Evolutionary conservation across 192 early-diverging fungal species (phyloP).

Genomic region (Geranomyces michiganensis): DNA sequence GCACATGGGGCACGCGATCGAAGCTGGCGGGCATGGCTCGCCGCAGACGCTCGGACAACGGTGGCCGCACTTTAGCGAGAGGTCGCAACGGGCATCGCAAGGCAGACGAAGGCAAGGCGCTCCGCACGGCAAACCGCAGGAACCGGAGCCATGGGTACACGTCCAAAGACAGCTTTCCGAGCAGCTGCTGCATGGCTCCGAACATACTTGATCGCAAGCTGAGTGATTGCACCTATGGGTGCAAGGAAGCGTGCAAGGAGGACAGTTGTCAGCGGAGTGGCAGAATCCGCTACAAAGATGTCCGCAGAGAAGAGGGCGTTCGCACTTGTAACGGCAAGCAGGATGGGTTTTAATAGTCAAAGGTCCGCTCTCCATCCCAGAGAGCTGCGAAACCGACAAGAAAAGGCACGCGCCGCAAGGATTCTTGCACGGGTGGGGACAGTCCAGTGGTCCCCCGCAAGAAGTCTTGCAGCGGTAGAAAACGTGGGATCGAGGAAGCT

Average conservation of each 20-base stretch:
- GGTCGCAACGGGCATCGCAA: constrained; percentile 54
- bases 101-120: constrained; percentile 62
- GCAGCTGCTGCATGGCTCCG: constrained; percentile 48
- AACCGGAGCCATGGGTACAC: constrained; percentile 49
- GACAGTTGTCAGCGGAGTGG: constrained; percentile 31
- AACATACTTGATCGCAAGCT: constrained; percentile 43
- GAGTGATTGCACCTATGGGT: constrained; percentile 45
- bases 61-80: constrained; percentile 38
- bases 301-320: constrained; percentile 44
- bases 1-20: constrained; percentile 34
- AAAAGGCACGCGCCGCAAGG: constrained; percentile 50
- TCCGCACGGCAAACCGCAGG: constrained; percentile 55
- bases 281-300: constrained; percentile 38
- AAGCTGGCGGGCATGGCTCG: constrained; percentile 32
- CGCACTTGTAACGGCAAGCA: constrained; percentile 19
- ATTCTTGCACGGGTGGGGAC: constrained; percentile 44
- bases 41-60: constrained; percentile 44
- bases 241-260: constrained; percentile 49
- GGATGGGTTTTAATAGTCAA: neutral
- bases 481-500: no score
- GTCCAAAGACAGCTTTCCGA: constrained; percentile 52
- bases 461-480: no score
- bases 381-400: neutral
- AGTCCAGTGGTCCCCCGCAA: constrained; percentile 42
- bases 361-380: neutral